These are phyloP conservation scores for Lachnellula willkommii DNA, from an alignment of 2,329 filamentous ascomycete species.

Conservation along the genomic window DNA sequence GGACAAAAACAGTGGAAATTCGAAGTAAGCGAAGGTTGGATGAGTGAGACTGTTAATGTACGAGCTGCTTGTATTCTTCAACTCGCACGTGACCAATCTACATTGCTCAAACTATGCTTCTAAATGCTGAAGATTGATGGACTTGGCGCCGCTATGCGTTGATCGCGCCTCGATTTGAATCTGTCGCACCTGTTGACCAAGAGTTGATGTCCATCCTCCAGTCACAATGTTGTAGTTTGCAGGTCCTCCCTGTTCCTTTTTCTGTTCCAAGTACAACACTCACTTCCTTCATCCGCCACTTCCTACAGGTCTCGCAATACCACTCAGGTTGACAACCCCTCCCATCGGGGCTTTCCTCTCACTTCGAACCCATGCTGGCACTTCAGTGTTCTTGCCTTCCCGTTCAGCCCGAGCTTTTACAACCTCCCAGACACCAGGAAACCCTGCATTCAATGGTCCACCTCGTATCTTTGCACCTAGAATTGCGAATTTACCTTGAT, in stretches of 20 bases:
- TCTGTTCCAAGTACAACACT: neutral
- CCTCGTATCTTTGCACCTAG: constrained; percentile 66
- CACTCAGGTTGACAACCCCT: constrained; percentile 52
- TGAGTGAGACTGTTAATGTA: no score
- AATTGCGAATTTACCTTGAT: constrained; percentile 72
- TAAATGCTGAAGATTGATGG: no score
- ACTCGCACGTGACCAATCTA: no score
- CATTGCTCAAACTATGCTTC: no score
- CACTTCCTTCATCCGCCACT: constrained; percentile 9
- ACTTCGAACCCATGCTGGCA: constrained; percentile 69
- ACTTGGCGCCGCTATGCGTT: no score
- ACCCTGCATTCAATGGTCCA: constrained; percentile 63
- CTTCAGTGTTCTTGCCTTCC: constrained; percentile 46
- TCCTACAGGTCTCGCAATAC: constrained; percentile 46
- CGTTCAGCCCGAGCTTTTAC: constrained; percentile 56
- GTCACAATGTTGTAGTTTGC: neutral
- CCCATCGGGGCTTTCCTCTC: constrained; percentile 37
- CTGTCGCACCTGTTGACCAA: no score
- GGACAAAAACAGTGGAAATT: no score
- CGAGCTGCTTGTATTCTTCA: no score
- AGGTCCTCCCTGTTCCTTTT: neutral
- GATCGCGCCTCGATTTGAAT: no score
- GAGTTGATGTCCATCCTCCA: neutral
- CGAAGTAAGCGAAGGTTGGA: no score
- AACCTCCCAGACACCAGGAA: constrained; percentile 68